A percentile compares a stretch with the other conserved stretches of the same genome.
These are phyloP conservation scores for Williopsis jadinii DNA, from an alignment of 1,139 yeast genomes.

Conservation along the genomic window DNA sequence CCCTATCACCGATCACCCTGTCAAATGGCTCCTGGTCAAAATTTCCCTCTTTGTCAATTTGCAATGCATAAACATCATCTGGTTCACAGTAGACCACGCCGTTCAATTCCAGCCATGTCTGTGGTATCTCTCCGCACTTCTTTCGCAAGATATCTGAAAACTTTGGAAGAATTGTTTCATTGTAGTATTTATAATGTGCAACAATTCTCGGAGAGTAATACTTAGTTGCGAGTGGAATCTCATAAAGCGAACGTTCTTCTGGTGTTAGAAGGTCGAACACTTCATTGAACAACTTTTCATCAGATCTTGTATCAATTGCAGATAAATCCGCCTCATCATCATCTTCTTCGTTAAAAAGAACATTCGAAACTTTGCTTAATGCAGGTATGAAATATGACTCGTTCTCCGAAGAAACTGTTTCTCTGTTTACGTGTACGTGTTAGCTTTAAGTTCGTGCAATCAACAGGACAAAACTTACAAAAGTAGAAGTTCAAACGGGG, in stretches of 20 bases:
- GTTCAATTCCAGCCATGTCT: conserved; percentile 49
- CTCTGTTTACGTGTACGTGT: conserved; percentile 25
- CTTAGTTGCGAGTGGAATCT: conserved; percentile 47
- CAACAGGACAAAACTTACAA: conserved; percentile 27
- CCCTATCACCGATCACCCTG: conserved; percentile 47
- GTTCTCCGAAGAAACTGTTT: conserved; percentile 45
- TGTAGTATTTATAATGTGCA: conserved; percentile 53
- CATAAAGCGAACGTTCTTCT: conserved; percentile 31
- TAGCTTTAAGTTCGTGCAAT: not conserved
- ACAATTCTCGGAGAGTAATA: conserved; percentile 54
- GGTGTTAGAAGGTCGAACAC: conserved; percentile 30
- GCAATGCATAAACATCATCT: conserved; percentile 64
- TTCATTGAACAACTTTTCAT: conserved; percentile 30
- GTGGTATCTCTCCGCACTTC: conserved; percentile 27
- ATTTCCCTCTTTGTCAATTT: conserved; percentile 30
- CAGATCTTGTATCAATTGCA: conserved; percentile 4
- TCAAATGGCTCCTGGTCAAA: conserved; percentile 40
- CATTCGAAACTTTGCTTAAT: conserved; percentile 30
- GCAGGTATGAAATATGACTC: conserved; percentile 43
- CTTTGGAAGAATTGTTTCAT: conserved; percentile 20
- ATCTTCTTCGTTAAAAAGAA: conserved; percentile 23
- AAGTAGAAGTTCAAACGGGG: conserved; percentile 41
- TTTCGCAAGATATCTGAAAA: conserved; percentile 11
- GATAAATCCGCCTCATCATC: not conserved
- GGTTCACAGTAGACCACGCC: conserved; percentile 53